A percentile compares a stretch with the other conserved stretches of the same genome.
Conservation (phyloP, 768 basidiomycete species). For the Suillus lakei region DNA sequence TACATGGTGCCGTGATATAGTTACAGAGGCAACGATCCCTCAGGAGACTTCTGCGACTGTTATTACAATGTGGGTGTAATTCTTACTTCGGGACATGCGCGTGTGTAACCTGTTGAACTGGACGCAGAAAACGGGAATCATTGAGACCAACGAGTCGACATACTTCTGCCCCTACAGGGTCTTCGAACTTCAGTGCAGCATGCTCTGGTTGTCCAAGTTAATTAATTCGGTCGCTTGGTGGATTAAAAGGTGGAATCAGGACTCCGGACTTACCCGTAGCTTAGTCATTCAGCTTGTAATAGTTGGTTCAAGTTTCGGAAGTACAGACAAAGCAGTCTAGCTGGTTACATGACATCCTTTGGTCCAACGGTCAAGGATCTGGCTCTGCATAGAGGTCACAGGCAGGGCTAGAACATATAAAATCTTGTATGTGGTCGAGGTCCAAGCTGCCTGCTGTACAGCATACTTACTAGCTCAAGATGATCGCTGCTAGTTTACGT, state of each 20-base stretch:
- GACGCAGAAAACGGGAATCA: not conserved
- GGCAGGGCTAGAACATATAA: not conserved
- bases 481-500: not conserved
- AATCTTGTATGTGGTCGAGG: not conserved
- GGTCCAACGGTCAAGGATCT: not conserved
- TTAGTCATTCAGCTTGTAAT: not conserved
- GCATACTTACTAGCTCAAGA: not conserved
- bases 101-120: not conserved
- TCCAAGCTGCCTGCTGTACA: not conserved
- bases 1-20: not conserved
- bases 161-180: not conserved
- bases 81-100: not conserved
- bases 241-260: not conserved
- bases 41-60: not conserved
- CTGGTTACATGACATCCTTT: not conserved
- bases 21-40: not conserved
- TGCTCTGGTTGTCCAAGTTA: conserved; percentile 2
- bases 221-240: not conserved
- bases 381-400: not conserved
- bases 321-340: too few species aligned
- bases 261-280: conserved; percentile 1
- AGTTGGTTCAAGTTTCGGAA: not conserved
- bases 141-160: conserved; percentile 4
- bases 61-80: conserved; percentile 1
- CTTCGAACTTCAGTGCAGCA: not conserved